Evolutionary conservation across 2,329 filamentous ascomycete genomes (phyloP).

Genomic region (Hypoxylon sp.): DNA sequence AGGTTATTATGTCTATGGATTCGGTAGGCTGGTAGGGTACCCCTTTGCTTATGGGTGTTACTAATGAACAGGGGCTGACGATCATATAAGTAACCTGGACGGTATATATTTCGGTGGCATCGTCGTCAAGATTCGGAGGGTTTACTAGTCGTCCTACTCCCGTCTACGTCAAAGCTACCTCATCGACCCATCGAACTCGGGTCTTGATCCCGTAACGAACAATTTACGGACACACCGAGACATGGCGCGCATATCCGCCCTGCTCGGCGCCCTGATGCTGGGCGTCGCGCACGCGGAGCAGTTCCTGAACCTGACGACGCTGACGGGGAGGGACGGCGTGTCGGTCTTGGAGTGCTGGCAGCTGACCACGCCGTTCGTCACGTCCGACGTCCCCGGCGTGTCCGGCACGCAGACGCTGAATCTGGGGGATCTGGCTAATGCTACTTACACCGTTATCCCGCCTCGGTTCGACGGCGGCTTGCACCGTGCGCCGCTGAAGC

Average conservation of each 20-base stretch:
- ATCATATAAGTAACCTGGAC: too few relatives aligned
- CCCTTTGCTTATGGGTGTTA: neutral
- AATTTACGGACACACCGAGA: neutral
- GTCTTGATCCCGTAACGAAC: neutral
- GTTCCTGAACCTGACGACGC: conserved; percentile 58
- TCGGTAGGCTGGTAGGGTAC: too few relatives aligned
- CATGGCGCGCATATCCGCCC: conserved; percentile 11
- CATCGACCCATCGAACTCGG: neutral
- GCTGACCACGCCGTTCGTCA: conserved; percentile 52
- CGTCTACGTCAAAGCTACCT: neutral
- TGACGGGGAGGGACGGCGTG: conserved; percentile 53
- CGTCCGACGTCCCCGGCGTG: conserved; percentile 51
- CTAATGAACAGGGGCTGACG: neutral
- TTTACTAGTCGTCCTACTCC: neutral
- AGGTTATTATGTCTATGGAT: neutral
- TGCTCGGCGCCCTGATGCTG: conserved; percentile 5
- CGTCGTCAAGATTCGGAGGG: neutral
- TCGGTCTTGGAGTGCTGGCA: conserved; percentile 63
- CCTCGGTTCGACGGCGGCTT: conserved; percentile 55
- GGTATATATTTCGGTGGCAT: neutral
- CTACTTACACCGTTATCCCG: conserved; percentile 55
- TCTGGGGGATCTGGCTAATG: conserved; percentile 52
- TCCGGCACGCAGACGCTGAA: conserved; percentile 49
- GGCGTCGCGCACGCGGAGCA: conserved; percentile 1
- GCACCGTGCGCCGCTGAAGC: conserved; percentile 58